Evolutionary conservation across 306 rosid genomes (phyloP), one percentile per base, ranked within the genome.

Genomic region (Cicer pinnatifidum): DNA sequence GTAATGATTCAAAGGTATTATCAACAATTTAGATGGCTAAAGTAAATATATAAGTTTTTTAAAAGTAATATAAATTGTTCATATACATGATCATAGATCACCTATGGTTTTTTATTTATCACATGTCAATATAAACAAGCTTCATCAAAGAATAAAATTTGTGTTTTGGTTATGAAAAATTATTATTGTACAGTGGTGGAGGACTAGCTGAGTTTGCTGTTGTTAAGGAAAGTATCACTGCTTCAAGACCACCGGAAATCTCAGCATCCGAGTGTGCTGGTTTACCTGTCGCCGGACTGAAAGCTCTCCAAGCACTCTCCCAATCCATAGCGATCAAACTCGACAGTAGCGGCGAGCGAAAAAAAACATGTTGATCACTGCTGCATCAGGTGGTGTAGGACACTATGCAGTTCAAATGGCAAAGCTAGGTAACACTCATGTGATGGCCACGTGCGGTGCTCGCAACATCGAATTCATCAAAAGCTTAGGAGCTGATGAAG

Each of bases 301-400:
- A 96, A 2, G 96, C 96, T 72, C 89, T 61, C 71, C 91, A 83
- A 57, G 87, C 88, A 11, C 68, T 92, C 75, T 79, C 97, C 16
- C 72, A 84, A 73, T 69, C 12, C 12, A 84, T 77, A 1, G 88
- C 84, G 33, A 41, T 92, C 69, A 86, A 85, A 39, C 89, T 91
- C 11, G 87, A 89, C 4, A 80, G 88, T 62, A 83, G 66, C 9
- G 85, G 91, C 0, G 68, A 73, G 20, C 75, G 60, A 20, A 20
- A 54, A 74, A 74, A 28, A 92, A 87, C 82, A 53, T 92, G 53
- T 70, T 92, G 80, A 16, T 92, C 56, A 92, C 98, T 8, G 98
- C 95, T 13, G 96, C 96, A 69, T 92, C 91, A 0, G 96, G 98
- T 5, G 98, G 98, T 33, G 94, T 92, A 38, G 98, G 96, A 6